Conservation (phyloP, 179 eudicot species). For the Silene noctiflora region DNA sequence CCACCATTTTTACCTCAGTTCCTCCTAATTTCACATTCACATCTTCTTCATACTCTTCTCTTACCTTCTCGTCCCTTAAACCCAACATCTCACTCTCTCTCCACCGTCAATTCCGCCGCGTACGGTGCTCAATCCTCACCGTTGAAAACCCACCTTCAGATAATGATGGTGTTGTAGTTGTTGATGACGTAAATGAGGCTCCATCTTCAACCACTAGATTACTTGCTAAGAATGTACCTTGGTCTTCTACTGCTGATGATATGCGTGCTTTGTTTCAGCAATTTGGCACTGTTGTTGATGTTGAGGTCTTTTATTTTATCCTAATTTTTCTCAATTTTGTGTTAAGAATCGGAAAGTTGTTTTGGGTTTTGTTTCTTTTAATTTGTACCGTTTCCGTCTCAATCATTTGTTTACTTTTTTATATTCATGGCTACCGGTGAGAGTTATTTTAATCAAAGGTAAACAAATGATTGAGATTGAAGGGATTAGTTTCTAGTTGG, state of each 20-base stretch:
- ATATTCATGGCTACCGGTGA: no score
- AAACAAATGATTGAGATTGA: no score
- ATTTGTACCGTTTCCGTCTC: no score
- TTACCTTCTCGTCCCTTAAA: conserved; percentile 18
- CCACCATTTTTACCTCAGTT: background rate
- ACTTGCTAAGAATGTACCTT: conserved; percentile 71
- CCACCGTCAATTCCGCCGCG: conserved; percentile 21
- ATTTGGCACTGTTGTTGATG: conserved; percentile 62
- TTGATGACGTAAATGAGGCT: conserved; percentile 12
- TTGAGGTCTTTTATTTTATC: conserved; percentile 47
- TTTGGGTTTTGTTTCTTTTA: background rate
- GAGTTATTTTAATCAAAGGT: no score
- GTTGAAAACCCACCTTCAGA: conserved; percentile 23
- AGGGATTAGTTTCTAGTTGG: no score
- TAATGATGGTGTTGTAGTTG: background rate
- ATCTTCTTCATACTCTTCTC: conserved; percentile 4
- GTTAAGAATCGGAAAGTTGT: no score
- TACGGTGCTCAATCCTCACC: conserved; percentile 24
- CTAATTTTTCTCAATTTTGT: background rate
- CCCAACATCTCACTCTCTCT: conserved; percentile 17
- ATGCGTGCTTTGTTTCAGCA: conserved; percentile 70
- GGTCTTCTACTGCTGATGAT: conserved; percentile 67
- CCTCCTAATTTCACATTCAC: conserved; percentile 7
- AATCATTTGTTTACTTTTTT: no score
- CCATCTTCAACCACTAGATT: conserved; percentile 45